These are phyloP conservation scores for Fagus crenata DNA, from an alignment of 306 rosid species.

Conservation along the genomic window DNA sequence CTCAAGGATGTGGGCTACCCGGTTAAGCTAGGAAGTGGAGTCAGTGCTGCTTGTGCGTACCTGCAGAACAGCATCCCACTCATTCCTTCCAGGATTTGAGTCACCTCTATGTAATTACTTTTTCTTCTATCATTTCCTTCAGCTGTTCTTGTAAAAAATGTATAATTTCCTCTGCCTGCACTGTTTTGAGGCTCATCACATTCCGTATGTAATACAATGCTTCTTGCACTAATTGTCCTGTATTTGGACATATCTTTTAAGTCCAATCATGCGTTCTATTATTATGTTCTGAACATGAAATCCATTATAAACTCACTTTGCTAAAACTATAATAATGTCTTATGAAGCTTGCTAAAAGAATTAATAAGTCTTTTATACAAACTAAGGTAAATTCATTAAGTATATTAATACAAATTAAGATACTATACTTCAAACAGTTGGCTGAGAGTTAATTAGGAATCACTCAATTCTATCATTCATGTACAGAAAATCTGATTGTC, in stretches of 20 bases:
- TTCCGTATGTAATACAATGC: slow-evolving; percentile 30
- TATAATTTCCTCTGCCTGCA: slow-evolving; percentile 32
- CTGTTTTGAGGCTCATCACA: slow-evolving; percentile 48
- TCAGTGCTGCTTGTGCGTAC: slow-evolving; percentile 87
- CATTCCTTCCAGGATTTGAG: slow-evolving; percentile 87
- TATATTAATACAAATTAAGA: background rate
- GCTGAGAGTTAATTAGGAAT: too few relatives aligned
- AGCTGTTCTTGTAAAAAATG: slow-evolving; percentile 53
- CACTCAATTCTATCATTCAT: too few relatives aligned
- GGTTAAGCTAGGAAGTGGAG: slow-evolving; percentile 92
- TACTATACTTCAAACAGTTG: too few relatives aligned
- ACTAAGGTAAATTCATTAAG: background rate
- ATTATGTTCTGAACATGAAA: slow-evolving; percentile 9
- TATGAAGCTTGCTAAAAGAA: background rate
- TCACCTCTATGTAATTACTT: slow-evolving; percentile 35
- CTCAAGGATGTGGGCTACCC: slow-evolving; percentile 96
- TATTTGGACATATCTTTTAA: background rate
- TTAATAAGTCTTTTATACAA: background rate
- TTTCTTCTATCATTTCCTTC: slow-evolving; percentile 36
- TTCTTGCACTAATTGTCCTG: slow-evolving; percentile 26
- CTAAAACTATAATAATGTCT: background rate
- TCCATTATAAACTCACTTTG: background rate
- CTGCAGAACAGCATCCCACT: slow-evolving; percentile 79
- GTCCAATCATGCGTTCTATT: background rate
- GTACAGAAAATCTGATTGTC: too few relatives aligned